Evolutionary conservation across 768 basidiomycete genomes (phyloP), one percentile per base, ranked within the genome.

Genomic region (Epithele typhae): DNA sequence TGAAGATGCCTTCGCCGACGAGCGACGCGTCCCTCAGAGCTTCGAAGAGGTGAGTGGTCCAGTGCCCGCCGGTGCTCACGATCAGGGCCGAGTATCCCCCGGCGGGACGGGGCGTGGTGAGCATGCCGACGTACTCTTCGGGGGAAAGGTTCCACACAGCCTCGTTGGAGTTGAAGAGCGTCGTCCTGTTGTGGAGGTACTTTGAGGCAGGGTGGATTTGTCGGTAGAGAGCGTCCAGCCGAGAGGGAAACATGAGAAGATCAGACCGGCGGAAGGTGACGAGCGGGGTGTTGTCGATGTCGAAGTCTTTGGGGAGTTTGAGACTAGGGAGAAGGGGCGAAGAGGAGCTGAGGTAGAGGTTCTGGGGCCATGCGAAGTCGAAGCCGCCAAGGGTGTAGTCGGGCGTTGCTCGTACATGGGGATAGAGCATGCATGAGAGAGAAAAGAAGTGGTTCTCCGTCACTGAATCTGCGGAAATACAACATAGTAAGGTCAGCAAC

Each of bases 371-470:
- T 0, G 71, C 79, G 35, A 81, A 74, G 59, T 85, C 83, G 52
- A 75, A 84, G 0, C 71, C 66, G 45, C 74, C 74, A 25, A 67
- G 67, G 32, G 68, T 74, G 52, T 83, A 84, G 52, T 79, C 72
- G 1, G 84, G 84, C 3, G 77, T 81, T 1, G 82, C 83, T 25
- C 72, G 71, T 30, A 85, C 82, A 56, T 85, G 81, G 0, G 83
- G 82, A 60, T 77, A 78, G 3, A 86, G 70, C 35, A 76, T 55
- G 56, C 84, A 86, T 0, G 82, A 84, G 1, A 85, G 58, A 4
- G 84, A 84, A 61, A 84, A 86, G 68, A 86, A 86, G 59, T 86
- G 82, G 52, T 79, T 80, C 58, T 87, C 84, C 2, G 79, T 78
- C 14, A 84, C 78, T 0, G 82, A 84, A 56, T 87, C 83, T 80